phyloP scores from a whole-genome alignment of 345 rosid species.

The Pugionium dolabratum region DNA sequence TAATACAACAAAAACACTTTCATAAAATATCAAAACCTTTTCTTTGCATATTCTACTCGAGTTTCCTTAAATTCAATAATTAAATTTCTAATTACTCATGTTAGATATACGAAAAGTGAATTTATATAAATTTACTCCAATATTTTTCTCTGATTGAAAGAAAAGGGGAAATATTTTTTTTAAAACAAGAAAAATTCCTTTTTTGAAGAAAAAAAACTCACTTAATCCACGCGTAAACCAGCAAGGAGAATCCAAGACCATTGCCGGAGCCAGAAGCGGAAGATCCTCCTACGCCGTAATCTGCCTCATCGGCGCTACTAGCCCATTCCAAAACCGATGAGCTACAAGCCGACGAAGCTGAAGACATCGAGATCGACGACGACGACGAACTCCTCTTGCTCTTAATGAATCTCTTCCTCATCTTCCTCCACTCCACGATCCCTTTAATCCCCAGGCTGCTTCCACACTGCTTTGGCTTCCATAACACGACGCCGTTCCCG shows the following conservation, averaged over 20 bases:
- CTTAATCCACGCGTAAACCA: constrained; percentile 89
- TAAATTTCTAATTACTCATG: neutral
- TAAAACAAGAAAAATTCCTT: neutral
- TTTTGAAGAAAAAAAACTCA: constrained; percentile 41
- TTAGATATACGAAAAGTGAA: constrained; percentile 11
- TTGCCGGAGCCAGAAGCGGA: constrained; percentile 61
- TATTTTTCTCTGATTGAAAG: constrained; percentile 15
- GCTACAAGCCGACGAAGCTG: constrained; percentile 74
- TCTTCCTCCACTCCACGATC: constrained; percentile 67
- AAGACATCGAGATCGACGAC: constrained; percentile 80
- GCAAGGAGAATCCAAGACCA: constrained; percentile 71
- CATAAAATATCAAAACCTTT: neutral
- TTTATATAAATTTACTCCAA: constrained; percentile 16
- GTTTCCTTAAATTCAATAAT: neutral
- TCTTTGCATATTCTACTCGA: neutral
- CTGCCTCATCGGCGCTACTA: constrained; percentile 48
- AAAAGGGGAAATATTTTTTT: neutral
- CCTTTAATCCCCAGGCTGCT: constrained; percentile 53
- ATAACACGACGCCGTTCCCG: constrained; percentile 37
- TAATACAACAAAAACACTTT: constrained; percentile 24
- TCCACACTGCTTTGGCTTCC: constrained; percentile 48
- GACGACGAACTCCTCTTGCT: constrained; percentile 71
- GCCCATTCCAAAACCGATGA: constrained; percentile 96
- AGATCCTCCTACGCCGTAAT: constrained; percentile 37
- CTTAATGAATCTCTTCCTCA: constrained; percentile 67